Conservation (phyloP, 768 basidiomycete species). For the Termitomyces heimii region DNA sequence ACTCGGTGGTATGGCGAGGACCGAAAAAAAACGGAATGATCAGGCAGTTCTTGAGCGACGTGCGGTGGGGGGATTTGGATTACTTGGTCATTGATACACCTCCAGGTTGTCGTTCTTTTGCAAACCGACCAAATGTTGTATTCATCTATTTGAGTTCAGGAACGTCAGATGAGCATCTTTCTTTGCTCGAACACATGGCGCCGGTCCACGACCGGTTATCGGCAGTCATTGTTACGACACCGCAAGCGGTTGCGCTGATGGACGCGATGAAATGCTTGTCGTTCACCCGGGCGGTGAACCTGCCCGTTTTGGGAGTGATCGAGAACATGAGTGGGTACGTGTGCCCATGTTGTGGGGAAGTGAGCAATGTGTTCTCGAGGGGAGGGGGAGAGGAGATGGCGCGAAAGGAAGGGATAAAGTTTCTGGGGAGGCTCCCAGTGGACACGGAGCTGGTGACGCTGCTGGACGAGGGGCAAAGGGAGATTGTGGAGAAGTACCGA, state of each 20-base stretch:
- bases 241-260: slow-evolving; percentile 92
- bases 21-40: slow-evolving; percentile 99
- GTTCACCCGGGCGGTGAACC: slow-evolving; percentile 81
- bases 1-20: slow-evolving; percentile 96
- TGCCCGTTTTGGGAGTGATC: slow-evolving; percentile 87
- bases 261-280: slow-evolving; percentile 96
- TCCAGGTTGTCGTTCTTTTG: slow-evolving; percentile 59
- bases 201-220: slow-evolving; percentile 75
- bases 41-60: slow-evolving; percentile 88
- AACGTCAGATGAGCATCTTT: slow-evolving; percentile 97
- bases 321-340: slow-evolving; percentile 99
- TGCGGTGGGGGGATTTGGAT: slow-evolving; percentile 92
- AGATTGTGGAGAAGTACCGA: slow-evolving; percentile 55
- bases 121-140: slow-evolving; percentile 5
- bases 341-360: slow-evolving; percentile 94
- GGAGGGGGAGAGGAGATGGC: slow-evolving; percentile 93
- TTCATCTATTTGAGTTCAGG: slow-evolving; percentile 43
- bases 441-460: slow-evolving; percentile 87
- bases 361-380: slow-evolving; percentile 91
- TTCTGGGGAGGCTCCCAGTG: slow-evolving; percentile 87
- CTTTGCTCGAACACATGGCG: slow-evolving; percentile 88
- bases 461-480: slow-evolving; percentile 58
- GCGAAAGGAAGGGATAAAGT: slow-evolving; percentile 59
- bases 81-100: slow-evolving; percentile 94
- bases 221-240: slow-evolving; percentile 92